Evolutionary conservation across 192 early-diverging fungal genomes (phyloP), one percentile per base, ranked within the genome.

Genomic region (Coemansia sp.): DNA sequence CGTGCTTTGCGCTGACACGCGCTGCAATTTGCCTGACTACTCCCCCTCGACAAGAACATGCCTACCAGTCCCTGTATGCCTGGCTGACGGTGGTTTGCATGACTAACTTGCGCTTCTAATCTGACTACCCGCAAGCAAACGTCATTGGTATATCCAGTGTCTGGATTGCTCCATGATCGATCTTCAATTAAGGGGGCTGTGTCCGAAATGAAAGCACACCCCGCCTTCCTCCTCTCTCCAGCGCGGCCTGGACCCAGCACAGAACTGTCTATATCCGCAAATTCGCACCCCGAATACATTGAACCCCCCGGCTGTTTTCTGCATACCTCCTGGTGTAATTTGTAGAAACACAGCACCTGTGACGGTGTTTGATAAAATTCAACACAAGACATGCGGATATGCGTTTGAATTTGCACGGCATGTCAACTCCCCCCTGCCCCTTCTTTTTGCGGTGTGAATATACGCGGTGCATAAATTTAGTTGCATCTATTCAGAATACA

Each of bases 121-220:
- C n/a, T n/a, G n/a, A n/a, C n/a, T n/a, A n/a, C n/a, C n/a, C n/a
- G n/a, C n/a, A n/a, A n/a, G n/a, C n/a, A n/a, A n/a, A n/a, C n/a
- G n/a, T n/a, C n/a, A n/a, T n/a, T n/a, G n/a, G n/a, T n/a, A n/a
- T n/a, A n/a, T n/a, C n/a, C n/a, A n/a, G n/a, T 47, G 45, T 29
- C 45, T 47, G 45, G 45, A 47, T 29, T 19, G 26, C 45, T 47
- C 26, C 10, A 30, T 30, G 45, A 47, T 47, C 45, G 45, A 47
- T 47, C 45, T 15, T 8, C 45, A 28, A 20, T 6, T 8, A 22
- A 15, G 9, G 26, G 45, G 26, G 45, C n/a, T 17, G 27, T 45
- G 21, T 39, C 38, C 38, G 38, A 39, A 39, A 39, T n/a, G 11
- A 46, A 17, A 29, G 29, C n/a, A 26, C 45, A 47, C 45, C 38